A percentile compares a stretch with the other conserved stretches of the same genome.
These are phyloP conservation scores for Trichoderma sp. DNA, from an alignment of 2,329 filamentous ascomycete species.

Conservation along the genomic window DNA sequence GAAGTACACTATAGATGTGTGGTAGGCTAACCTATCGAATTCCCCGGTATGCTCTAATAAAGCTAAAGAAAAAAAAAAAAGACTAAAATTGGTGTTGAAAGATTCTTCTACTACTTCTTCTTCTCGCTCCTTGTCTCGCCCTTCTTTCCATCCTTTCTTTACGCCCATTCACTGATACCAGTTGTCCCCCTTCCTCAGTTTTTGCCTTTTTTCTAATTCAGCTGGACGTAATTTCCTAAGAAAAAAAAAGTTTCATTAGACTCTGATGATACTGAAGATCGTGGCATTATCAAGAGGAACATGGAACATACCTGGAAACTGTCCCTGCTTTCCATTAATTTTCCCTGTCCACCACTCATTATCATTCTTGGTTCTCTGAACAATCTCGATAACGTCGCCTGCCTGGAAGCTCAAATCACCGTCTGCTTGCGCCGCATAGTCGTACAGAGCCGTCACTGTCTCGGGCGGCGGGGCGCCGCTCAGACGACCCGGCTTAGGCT, in stretches of 20 bases:
- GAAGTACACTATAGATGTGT: slow-evolving; percentile 29
- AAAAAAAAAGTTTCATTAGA: background rate
- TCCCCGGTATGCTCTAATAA: slow-evolving; percentile 22
- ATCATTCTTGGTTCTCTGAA: slow-evolving; percentile 79
- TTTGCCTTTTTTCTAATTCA: slow-evolving; percentile 21
- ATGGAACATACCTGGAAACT: slow-evolving; percentile 81
- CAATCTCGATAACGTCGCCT: slow-evolving; percentile 86
- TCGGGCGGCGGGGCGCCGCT: slow-evolving; percentile 68
- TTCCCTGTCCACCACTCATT: slow-evolving; percentile 98
- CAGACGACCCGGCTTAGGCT: slow-evolving; percentile 78
- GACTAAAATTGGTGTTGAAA: background rate
- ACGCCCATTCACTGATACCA: slow-evolving; percentile 28
- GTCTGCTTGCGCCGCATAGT: slow-evolving; percentile 94
- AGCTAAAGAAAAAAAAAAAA: slow-evolving; percentile 2
- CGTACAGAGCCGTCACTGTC: slow-evolving; percentile 88
- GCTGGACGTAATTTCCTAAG: slow-evolving; percentile 27
- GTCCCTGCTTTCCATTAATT: slow-evolving; percentile 77
- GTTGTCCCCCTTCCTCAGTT: background rate
- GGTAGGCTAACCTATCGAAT: slow-evolving; percentile 19
- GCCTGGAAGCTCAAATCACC: slow-evolving; percentile 89
- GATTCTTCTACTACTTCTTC: background rate
- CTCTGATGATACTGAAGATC: background rate
- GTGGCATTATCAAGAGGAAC: background rate
- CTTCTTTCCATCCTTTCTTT: background rate
- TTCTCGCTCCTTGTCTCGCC: background rate